Evolutionary conservation across 176 grass and related monocot species (phyloP).

Genomic region (Calamus simplicifolius): DNA sequence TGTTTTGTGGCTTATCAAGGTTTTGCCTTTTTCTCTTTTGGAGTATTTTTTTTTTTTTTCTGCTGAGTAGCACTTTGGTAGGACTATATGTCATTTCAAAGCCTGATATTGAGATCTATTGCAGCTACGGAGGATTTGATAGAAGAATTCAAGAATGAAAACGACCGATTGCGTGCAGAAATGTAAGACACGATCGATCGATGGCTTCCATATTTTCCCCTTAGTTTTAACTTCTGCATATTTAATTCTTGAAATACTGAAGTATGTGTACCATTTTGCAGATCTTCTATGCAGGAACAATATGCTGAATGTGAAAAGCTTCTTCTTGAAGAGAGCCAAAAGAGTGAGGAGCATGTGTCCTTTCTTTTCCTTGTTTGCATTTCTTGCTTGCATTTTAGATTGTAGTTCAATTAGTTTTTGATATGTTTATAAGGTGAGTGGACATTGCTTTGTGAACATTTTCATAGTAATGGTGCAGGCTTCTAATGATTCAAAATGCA

Average conservation of each 20-base stretch:
- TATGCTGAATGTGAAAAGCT: slow-evolving; percentile 17
- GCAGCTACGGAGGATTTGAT: slow-evolving; percentile 26
- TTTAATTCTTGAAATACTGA: too few species aligned
- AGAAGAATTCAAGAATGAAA: slow-evolving; percentile 29
- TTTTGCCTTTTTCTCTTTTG: background rate
- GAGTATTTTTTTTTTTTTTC: background rate
- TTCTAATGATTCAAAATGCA: too few species aligned
- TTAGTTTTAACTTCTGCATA: too few species aligned
- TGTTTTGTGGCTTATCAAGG: too few species aligned
- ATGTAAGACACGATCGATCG: slow-evolving; percentile 31
- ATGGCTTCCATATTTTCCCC: too few species aligned
- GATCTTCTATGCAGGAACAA: slow-evolving; percentile 23
- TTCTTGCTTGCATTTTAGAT: background rate
- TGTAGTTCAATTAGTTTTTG: too few species aligned
- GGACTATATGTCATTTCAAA: too few species aligned
- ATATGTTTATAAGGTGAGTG: too few species aligned
- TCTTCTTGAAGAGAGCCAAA: slow-evolving; percentile 19
- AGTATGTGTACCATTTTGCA: slow-evolving; percentile 6
- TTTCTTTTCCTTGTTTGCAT: background rate
- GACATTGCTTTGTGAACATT: too few species aligned
- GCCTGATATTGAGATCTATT: background rate
- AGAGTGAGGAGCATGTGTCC: slow-evolving; percentile 18
- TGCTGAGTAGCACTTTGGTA: background rate
- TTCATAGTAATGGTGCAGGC: too few species aligned
- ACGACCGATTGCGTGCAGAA: slow-evolving; percentile 22